A percentile compares a stretch with the other conserved stretches of the same genome.
phyloP scores from a whole-genome alignment of 148 eudicot species.

The Rhododendron williamsianum region DNA sequence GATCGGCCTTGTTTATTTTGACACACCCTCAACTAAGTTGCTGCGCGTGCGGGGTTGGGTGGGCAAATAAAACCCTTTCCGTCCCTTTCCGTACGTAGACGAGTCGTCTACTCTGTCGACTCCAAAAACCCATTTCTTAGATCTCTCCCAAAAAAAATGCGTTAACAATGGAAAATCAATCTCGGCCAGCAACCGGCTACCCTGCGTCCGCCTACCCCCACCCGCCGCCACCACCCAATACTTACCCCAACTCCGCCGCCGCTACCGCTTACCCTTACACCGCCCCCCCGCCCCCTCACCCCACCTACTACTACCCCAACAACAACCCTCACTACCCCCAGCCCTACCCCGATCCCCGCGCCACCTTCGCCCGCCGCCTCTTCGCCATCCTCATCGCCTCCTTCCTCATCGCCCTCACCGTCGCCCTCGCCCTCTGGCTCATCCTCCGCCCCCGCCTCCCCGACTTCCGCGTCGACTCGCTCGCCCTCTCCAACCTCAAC shows the following conservation, averaged over 20 bases:
- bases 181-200: conserved; percentile 30
- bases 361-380: conserved; percentile 60
- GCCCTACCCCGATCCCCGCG: conserved; percentile 30
- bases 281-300: conserved; percentile 28
- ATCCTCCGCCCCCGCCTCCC: conserved; percentile 82
- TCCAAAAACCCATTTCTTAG: not conserved
- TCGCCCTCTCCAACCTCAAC: conserved; percentile 45
- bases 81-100: too few species aligned
- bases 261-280: conserved; percentile 37
- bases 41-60: too few species aligned
- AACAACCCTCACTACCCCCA: conserved; percentile 13
- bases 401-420: conserved; percentile 46
- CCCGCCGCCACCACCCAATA: conserved; percentile 16
- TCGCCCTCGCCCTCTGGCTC: conserved; percentile 63
- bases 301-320: conserved; percentile 33
- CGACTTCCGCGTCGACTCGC: conserved; percentile 40
- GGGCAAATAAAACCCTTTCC: too few species aligned
- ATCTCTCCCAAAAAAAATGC: not conserved
- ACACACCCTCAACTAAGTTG: too few species aligned
- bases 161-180: not conserved
- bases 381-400: conserved; percentile 40
- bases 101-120: too few species aligned
- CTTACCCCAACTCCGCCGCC: conserved; percentile 17
- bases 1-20: too few species aligned
- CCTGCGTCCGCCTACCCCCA: conserved; percentile 49